Base-by-base conservation (phyloP, 2,329 filamentous ascomycete genomes). In the Lachnellula subtilissima region DNA sequence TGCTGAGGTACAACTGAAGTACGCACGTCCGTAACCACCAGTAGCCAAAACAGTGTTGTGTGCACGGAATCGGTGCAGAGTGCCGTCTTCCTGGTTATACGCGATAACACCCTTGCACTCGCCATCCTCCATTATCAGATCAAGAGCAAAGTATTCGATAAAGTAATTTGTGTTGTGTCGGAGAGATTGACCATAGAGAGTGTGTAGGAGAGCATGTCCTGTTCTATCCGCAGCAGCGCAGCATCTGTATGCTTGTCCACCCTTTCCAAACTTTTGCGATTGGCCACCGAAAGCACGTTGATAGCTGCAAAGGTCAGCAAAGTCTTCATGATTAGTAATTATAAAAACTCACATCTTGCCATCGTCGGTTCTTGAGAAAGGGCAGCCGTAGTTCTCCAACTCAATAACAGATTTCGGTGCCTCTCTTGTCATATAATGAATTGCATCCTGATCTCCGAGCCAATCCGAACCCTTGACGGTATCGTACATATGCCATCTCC, bases 401-500 rank as follows among this genome's bases (percentile, higher is more conserved):
- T 97, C 92, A 72, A 95, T 88, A 66, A 97, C 92, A 65, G 89
- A 93, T 59, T 87, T 86, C 36, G 92, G 91, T 60, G 92, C 92
- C 78, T 97, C 92, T 70, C 91, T 84, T 69, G 92, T 97, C 92
- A 97, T 97, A 80, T 97, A 97, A 78, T 97, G 92, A 71, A 97
- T 97, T 64, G 92, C 92, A 73, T 97, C 92, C 76, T 97, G 92
- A 75, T 97, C 92, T 74, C 92, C 92, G 51, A 97, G 84, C 92
- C 92, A 97, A 80, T 97, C 92, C 64, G 90, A 96, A 64, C 92
- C 92, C 81, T 97, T 97, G 72, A 97, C 92, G 45, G 92, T 97
- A 75, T 97, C 92, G 80, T 97, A 97, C 92, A 97, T 97, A 78
- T 97, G 92, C 92, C 92, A 97, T 80, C 91, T 86, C 92, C 92